Base-by-base conservation (phyloP, 2,329 filamentous ascomycete species). In the Pseudocercospora fijiensis region DNA sequence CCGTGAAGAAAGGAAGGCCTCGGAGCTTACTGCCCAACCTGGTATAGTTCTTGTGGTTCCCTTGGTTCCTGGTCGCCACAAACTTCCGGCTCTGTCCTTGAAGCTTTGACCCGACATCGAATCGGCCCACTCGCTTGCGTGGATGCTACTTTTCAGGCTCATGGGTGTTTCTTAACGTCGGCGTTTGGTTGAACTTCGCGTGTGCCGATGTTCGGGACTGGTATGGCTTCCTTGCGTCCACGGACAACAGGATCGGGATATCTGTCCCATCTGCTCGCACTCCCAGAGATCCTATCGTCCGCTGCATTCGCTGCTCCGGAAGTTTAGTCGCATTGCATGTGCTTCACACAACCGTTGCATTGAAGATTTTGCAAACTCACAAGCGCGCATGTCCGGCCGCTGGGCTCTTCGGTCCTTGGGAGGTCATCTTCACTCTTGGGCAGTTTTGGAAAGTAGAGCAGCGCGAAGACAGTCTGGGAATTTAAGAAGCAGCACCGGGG, bases 61-160 rank as follows among this genome's bases (percentile, higher is more conserved):
- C n/a, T n/a, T n/a, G 53, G 58, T 56, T 60, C 58, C 62, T 64
- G 62, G 58, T 56, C 62, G 57, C 28, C 33, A 24, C 26, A 18
- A 24, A 27, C 33, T 57, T 45, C 30, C 55, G 55, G 55, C 22
- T 57, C 33, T 28, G 30, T 37, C 53, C 20, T 56, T 28, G 24
- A 53, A 45, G 58, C 10, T 53, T 26, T 22, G 16, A 18, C 45
- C 53, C 47, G 16, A 20, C 30, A 28, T 30, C 58, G 43, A 41
- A 60, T 43, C 45, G 30, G 10, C 43, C 45, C 55, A 55, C 58
- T 47, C 45, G 43, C n/a, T 52, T 43, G 24, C 51, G 24, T 56
- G 57, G 58, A 51, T 56, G 62, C 58, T 37, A 37, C 33, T 30
- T 57, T 43, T 24, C n/a, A 18, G 53, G 58, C 58, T 53, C 43